Evolutionary conservation across 179 eudicot species (phyloP), one percentile per base, ranked within the genome.

Genomic region (Spergularia azorica): DNA sequence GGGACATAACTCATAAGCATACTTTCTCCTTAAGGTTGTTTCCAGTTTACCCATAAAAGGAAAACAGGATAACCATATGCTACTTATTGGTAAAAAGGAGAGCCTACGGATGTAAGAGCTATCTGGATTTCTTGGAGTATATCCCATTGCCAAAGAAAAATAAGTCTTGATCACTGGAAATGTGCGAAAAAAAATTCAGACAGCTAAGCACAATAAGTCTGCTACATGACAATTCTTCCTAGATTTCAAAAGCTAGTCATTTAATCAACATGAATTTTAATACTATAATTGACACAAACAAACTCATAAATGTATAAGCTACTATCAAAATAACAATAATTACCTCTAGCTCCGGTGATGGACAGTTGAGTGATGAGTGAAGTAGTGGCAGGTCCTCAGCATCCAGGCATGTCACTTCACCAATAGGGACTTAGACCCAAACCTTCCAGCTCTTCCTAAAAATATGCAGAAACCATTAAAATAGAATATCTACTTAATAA

Each of bases 401-500:
- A 60, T 87, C 81, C 36, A 93, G 85, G 87, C 99, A 95, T 20
- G 99, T 95, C 75, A 95, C 99, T 85, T 93, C 96, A 78, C 99
- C 99, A 72, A 83, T 79, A 18, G 99, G 97, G 82, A 77, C 71
- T 88, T 88, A 63, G 99, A 95, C 76, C 91, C 92, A 79, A 81
- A 95, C 85, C 99, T 90, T 66, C 99, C 99, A 83, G 99, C 99
- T 86, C 99, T 93, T 38, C 99, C 99, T 95, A 73, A 83, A 87
- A 77, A 65, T 56, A n/a, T 52, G n/a, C 76, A 70, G 13, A 39
- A 70, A 84, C 61, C 76, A 70, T 16, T 13, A 41, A 39, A 60
- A 67, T 43, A 43, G 48, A 43, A 43, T 43, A 6, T 43, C 48
- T 43, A 43, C 79, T 56, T 12, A 17, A 38, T 48, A 16, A 68